Percentiles rank a stretch among this genome's conserved stretches.
Conservation (phyloP, 2,329 filamentous ascomycete species). For the Claviceps sp. region DNA sequence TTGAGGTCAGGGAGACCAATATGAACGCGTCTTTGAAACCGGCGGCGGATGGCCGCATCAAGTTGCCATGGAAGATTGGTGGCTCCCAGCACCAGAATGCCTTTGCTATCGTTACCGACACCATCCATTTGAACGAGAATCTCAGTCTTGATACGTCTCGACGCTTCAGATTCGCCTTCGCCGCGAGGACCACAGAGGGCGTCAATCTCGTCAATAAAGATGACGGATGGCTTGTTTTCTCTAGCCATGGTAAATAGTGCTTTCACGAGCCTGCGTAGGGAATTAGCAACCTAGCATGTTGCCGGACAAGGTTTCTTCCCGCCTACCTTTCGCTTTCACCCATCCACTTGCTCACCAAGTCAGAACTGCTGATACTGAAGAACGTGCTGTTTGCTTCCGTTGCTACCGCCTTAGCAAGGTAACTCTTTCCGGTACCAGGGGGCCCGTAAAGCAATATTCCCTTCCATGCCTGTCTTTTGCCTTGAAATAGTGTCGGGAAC, state of each 20-base stretch:
- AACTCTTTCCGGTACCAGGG: slow-evolving; percentile 94
- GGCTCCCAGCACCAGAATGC: slow-evolving; percentile 85
- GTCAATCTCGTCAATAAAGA: slow-evolving; percentile 97
- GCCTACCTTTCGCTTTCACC: slow-evolving; percentile 87
- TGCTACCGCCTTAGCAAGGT: slow-evolving; percentile 91
- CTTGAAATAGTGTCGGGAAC: slow-evolving; percentile 90
- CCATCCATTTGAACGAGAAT: slow-evolving; percentile 98
- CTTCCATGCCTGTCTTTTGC: slow-evolving; percentile 96
- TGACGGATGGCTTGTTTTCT: slow-evolving; percentile 95
- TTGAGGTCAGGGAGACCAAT: slow-evolving; percentile 82
- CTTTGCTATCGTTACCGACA: slow-evolving; percentile 88
- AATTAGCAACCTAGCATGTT: slow-evolving; percentile 10
- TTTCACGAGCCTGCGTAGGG: slow-evolving; percentile 62
- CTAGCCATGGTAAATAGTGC: slow-evolving; percentile 95
- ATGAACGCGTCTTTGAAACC: slow-evolving; percentile 92
- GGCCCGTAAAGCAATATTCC: slow-evolving; percentile 93
- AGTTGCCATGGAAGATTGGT: slow-evolving; percentile 99
- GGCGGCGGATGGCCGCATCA: slow-evolving; percentile 85
- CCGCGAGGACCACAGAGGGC: slow-evolving; percentile 83
- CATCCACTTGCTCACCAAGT: slow-evolving; percentile 99
- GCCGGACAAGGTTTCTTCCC: neutral
- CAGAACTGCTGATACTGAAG: slow-evolving; percentile 95
- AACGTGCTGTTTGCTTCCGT: slow-evolving; percentile 99
- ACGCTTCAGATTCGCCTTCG: slow-evolving; percentile 96
- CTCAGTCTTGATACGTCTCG: slow-evolving; percentile 94